phyloP scores from a whole-genome alignment of 768 basidiomycete genomes.

The Macrolepiota fuliginosa region DNA sequence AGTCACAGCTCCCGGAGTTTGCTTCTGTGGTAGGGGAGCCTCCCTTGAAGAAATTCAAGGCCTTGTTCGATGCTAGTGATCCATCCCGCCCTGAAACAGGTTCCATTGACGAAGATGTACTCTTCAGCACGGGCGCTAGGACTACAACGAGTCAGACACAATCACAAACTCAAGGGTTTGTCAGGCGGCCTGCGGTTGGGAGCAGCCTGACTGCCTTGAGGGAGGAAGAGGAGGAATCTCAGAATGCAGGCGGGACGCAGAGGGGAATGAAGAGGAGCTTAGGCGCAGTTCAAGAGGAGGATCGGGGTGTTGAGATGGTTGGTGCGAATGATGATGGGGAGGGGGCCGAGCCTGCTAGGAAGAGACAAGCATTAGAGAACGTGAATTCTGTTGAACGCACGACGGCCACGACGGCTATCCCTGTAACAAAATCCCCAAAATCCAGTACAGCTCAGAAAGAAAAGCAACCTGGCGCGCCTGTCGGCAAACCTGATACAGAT shows the following conservation, averaged over 20 bases:
- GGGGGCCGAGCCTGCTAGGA: conserved; percentile 25
- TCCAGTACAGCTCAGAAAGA: conserved; percentile 9
- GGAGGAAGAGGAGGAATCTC: conserved; percentile 60
- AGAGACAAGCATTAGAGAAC: conserved; percentile 42
- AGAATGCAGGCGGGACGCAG: conserved; percentile 6
- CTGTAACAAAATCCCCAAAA: conserved; percentile 7
- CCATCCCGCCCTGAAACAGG: conserved; percentile 27
- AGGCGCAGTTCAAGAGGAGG: conserved; percentile 30
- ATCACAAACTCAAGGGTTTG: conserved; percentile 28
- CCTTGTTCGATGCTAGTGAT: conserved; percentile 65
- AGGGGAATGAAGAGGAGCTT: conserved; percentile 38
- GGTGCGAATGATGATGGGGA: conserved; percentile 21
- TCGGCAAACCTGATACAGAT: conserved; percentile 64
- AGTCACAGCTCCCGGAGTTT: conserved; percentile 16
- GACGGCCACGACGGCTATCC: neutral
- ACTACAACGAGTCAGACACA: conserved; percentile 30
- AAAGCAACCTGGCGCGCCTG: conserved; percentile 28
- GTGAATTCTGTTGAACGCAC: conserved; percentile 30
- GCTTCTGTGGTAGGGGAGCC: conserved; percentile 40
- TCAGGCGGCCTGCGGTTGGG: conserved; percentile 10
- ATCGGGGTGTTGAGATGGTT: conserved; percentile 38
- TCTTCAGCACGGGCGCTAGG: conserved; percentile 10
- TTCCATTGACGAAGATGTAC: conserved; percentile 23
- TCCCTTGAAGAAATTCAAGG: conserved; percentile 67
- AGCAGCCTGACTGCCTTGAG: conserved; percentile 30